Evolutionary conservation across 2,329 filamentous ascomycete species (phyloP).

Genomic region (Pseudogymnoascus sp.): DNA sequence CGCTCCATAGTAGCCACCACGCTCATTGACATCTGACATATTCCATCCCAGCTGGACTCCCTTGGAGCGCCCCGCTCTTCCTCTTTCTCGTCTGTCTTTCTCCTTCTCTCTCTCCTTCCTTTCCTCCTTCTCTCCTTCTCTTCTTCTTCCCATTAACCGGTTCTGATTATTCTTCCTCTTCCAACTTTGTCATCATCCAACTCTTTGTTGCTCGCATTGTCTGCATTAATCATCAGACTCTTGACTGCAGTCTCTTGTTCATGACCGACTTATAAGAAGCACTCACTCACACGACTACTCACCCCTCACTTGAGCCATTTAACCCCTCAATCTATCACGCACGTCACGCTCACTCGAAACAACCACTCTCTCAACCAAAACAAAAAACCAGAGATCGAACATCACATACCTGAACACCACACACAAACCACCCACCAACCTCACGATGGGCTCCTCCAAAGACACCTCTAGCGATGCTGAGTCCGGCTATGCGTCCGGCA

Average conservation of each 20-base stretch:
- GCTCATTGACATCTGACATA: constrained; percentile 5
- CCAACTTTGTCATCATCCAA: not conserved
- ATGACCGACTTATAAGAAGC: constrained; percentile 6
- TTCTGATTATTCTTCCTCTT: not conserved
- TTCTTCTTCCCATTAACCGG: constrained; percentile 1
- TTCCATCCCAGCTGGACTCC: not conserved
- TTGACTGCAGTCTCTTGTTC: not conserved
- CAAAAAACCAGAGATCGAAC: not conserved
- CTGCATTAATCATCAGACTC: constrained; percentile 1
- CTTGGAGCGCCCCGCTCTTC: not conserved
- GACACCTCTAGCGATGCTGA: constrained; percentile 44
- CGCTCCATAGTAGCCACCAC: constrained; percentile 3
- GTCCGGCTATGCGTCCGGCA: constrained; percentile 72
- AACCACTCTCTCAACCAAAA: not conserved
- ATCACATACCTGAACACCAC: constrained; percentile 2
- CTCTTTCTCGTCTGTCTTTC: not conserved
- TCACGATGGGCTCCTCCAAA: constrained; percentile 1
- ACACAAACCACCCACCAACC: not conserved
- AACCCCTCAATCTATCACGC: not conserved
- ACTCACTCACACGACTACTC: not conserved
- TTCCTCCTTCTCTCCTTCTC: not conserved
- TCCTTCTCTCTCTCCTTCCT: not conserved
- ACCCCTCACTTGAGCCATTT: not conserved
- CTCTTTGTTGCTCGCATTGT: not conserved
- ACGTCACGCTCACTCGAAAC: not conserved